These are phyloP conservation scores for Filobasidium floriforme DNA, from an alignment of 768 basidiomycete species.

Conservation along the genomic window DNA sequence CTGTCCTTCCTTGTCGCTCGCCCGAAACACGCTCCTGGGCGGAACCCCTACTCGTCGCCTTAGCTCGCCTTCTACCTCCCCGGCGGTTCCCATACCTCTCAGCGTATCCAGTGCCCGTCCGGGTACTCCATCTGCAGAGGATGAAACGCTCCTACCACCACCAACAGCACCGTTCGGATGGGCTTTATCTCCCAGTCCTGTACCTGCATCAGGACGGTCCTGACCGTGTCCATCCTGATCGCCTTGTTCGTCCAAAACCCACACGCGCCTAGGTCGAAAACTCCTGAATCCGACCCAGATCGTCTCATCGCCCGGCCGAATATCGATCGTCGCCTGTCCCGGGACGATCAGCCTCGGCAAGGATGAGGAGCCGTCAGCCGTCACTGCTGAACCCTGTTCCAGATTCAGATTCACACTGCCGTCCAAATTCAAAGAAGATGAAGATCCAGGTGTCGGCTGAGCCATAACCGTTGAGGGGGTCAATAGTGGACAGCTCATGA, in stretches of 20 bases:
- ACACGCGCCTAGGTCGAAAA: constrained; percentile 7
- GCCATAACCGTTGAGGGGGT: constrained; percentile 12
- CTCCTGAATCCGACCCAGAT: constrained; percentile 17
- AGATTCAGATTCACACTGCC: no score
- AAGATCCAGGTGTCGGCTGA: background rate
- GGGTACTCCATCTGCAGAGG: no score
- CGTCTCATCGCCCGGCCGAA: constrained; percentile 15
- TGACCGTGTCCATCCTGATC: background rate
- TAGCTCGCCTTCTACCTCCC: no score
- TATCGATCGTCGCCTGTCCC: constrained; percentile 14
- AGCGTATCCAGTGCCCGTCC: no score
- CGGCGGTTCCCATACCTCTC: no score
- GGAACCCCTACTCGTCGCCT: background rate
- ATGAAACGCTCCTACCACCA: background rate
- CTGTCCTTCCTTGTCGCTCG: constrained; percentile 1
- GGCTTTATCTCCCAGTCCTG: background rate
- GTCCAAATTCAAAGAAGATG: no score
- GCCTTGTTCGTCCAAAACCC: background rate
- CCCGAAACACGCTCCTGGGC: background rate
- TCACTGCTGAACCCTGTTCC: no score
- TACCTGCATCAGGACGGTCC: background rate
- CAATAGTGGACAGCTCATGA: constrained; percentile 11
- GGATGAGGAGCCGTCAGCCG: no score
- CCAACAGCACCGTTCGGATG: background rate
- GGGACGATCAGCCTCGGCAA: constrained; percentile 2